Conservation (phyloP, 192 early-diverging fungal genomes). For the Haplosporangium gracile region DNA sequence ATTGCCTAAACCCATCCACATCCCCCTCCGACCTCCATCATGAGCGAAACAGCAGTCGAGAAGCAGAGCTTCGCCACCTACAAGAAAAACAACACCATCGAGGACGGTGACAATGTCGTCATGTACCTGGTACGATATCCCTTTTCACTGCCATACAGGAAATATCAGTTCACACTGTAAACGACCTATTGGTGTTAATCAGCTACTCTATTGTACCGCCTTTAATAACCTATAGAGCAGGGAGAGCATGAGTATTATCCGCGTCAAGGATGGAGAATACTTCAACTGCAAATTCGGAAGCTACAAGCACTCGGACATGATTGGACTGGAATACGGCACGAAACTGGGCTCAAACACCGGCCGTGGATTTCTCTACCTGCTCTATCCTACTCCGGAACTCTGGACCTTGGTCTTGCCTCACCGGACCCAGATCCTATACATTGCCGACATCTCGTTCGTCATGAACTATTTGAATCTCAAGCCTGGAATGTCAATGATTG, state of each 20-base stretch:
- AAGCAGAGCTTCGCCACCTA: conserved; percentile 53
- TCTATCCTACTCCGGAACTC: conserved; percentile 94
- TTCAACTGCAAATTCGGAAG: conserved; percentile 86
- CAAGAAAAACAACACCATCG: conserved; percentile 67
- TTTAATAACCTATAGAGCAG: conserved; percentile 63
- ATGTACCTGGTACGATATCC: conserved; percentile 73
- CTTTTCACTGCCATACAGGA: too few species aligned
- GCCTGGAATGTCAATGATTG: conserved; percentile 89
- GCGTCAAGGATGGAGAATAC: conserved; percentile 68
- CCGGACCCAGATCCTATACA: conserved; percentile 96
- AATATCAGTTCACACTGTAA: too few species aligned
- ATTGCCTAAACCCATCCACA: not conserved
- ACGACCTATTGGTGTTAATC: too few species aligned
- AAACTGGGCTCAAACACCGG: conserved; percentile 76
- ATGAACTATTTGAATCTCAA: conserved; percentile 83
- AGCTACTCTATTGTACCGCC: not conserved
- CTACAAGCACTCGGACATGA: conserved; percentile 86
- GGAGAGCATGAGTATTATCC: conserved; percentile 76
- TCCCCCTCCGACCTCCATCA: not conserved
- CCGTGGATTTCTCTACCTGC: conserved; percentile 84
- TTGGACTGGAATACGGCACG: conserved; percentile 89
- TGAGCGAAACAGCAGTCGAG: conserved; percentile 24
- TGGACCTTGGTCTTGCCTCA: conserved; percentile 96
- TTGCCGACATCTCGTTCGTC: conserved; percentile 95
- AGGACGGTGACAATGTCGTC: conserved; percentile 85